phyloP scores from a whole-genome alignment of 305 asterid genomes.

The Rubia occidens region DNA sequence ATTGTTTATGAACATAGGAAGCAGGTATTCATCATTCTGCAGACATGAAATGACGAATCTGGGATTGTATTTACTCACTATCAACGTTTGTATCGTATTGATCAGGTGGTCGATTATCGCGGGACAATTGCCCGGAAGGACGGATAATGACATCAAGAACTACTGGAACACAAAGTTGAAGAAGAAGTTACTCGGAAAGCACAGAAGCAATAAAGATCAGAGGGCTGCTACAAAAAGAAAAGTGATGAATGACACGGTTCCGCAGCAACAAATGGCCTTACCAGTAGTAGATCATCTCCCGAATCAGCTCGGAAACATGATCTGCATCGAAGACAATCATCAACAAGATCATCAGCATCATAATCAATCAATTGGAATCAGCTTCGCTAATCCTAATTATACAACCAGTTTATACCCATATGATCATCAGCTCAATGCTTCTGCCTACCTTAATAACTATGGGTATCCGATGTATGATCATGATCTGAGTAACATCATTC shows the following conservation, averaged over 20 bases:
- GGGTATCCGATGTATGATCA: conserved; percentile 11
- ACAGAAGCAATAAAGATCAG: conserved; percentile 27
- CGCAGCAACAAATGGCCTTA: conserved; percentile 16
- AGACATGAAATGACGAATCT: too few relatives aligned
- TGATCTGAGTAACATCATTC: conserved; percentile 1
- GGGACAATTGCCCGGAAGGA: conserved; percentile 64
- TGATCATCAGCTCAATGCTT: background rate
- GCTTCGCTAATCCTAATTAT: conserved; percentile 6
- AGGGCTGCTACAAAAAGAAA: conserved; percentile 10
- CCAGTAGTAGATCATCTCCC: too few relatives aligned
- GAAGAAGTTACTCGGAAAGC: conserved; percentile 54
- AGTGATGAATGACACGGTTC: conserved; percentile 13
- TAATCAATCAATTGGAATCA: conserved; percentile 9
- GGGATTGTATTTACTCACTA: too few relatives aligned
- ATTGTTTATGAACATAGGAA: conserved; percentile 57
- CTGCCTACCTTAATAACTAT: conserved; percentile 4
- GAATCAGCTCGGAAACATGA: background rate
- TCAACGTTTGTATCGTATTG: background rate
- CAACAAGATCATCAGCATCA: conserved; percentile 1
- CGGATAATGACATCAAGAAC: conserved; percentile 72
- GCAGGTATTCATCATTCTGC: conserved; percentile 33
- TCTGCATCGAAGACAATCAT: conserved; percentile 3
- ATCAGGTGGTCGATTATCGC: conserved; percentile 74
- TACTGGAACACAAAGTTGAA: conserved; percentile 73
- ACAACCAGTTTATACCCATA: conserved; percentile 9